Percentiles rank a stretch among this genome's conserved stretches.
phyloP scores from a whole-genome alignment of 352 stramenopile genomes.

The Globisporangium spinosum region DNA sequence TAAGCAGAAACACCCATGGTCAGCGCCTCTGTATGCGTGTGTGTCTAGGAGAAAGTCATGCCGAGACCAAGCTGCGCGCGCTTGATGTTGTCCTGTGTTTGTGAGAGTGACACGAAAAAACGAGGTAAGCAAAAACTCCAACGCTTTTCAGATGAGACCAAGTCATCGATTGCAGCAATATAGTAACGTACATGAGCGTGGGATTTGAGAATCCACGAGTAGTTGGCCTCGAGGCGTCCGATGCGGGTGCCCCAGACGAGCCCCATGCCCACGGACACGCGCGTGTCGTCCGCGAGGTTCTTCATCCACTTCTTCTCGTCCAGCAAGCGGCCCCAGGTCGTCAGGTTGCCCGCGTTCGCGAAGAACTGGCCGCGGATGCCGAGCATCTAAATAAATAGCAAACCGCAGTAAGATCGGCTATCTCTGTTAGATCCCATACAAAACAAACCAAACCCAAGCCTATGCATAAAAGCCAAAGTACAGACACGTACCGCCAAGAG shows the following conservation, averaged over 20 bases:
- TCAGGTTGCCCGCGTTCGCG: conserved; percentile 88
- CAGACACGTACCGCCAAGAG: conserved; percentile 62
- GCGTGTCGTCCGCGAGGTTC: conserved; percentile 83
- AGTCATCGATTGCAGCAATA: too few relatives aligned
- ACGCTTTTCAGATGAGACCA: neutral
- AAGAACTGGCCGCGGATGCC: conserved; percentile 88
- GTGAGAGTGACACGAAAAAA: neutral
- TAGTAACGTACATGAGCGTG: conserved; percentile 56
- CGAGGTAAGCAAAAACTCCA: neutral
- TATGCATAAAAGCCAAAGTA: neutral
- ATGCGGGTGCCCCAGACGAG: conserved; percentile 86
- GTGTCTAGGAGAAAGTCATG: conserved; percentile 79
- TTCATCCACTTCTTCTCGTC: conserved; percentile 90
- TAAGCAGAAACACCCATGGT: neutral
- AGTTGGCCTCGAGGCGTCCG: conserved; percentile 88
- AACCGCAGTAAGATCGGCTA: neutral
- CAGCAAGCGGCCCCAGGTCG: conserved; percentile 78
- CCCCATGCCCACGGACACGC: conserved; percentile 80
- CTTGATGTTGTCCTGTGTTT: conserved; percentile 80
- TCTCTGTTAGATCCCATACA: neutral
- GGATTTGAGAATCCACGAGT: conserved; percentile 89
- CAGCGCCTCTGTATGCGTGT: too few relatives aligned
- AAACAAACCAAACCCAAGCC: neutral
- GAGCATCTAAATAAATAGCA: conserved; percentile 43
- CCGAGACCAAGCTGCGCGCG: conserved; percentile 80